Evolutionary conservation across 2,329 filamentous ascomycete genomes (phyloP), one percentile per base, ranked within the genome.

Genomic region (Thielaviopsis cerberus): DNA sequence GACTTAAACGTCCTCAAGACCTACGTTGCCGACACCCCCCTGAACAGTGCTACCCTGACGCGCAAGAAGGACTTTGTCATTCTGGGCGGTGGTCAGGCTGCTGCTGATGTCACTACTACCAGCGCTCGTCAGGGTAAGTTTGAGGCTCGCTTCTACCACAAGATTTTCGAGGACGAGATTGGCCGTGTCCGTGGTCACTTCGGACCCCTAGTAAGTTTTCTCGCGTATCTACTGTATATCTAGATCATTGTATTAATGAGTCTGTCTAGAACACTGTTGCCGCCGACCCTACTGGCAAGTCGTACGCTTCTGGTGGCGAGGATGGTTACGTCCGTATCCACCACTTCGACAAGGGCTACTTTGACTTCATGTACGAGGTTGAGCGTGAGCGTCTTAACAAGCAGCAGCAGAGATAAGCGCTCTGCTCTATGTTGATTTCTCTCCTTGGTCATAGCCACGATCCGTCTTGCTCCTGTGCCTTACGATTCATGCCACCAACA

Each of bases 131-230:
- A 98, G 78, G 92, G 92, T 74, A 97, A 97, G 76, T 98, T 98
- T 77, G 92, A 98, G 74, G 92, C 92, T 51, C 84, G 92, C 64
- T 98, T 98, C 80, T 98, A 96, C 79, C 92, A 98, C 83, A 97
- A 94, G 80, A 85, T 98, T 71, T 97, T 98, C 71, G 89, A 95
- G 74, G 91, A 98, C 73, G 92, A 98, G 77, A 91, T 97, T 67
- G 92, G 92, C 65, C 85, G 92, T 77, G 92, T 98, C 63, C 82
- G 89, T 69, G 92, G 92, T 63, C 92, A 98, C 73, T 98, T 98
- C 73, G 92, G 92, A 69, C 92, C 86, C 64, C 78, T 96, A 69
- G 72, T 74, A 69, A 60, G 72, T 66, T 55, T n/a, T 57, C 25
- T 30, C n/a, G n/a, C n/a, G n/a, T n/a, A n/a, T n/a, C n/a, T n/a